Percentiles rank a stretch among this genome's conserved stretches.
phyloP scores from a whole-genome alignment of 1,284 basidiomycete species.

The Pseudozyma pruni region DNA sequence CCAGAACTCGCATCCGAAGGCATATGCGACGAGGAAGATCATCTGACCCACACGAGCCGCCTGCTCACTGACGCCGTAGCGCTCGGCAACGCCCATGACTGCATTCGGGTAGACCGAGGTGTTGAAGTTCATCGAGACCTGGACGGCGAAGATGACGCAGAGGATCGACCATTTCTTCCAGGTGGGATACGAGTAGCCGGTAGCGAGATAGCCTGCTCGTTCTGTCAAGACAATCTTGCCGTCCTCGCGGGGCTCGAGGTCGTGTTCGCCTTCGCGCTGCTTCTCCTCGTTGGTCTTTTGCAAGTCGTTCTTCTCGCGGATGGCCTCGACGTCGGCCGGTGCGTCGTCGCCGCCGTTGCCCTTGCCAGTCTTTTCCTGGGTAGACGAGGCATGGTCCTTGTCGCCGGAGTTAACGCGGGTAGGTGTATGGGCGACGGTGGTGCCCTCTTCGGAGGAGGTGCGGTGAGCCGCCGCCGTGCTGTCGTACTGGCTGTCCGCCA shows the following conservation, averaged over 20 bases:
- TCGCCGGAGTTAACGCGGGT: background rate
- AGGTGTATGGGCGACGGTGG: constrained; percentile 19
- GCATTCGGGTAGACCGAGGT: constrained; percentile 68
- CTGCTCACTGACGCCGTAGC: constrained; percentile 68
- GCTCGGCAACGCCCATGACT: constrained; percentile 51
- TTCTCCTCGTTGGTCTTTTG: constrained; percentile 46
- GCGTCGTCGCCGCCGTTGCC: constrained; percentile 5
- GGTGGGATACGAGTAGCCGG: constrained; percentile 60
- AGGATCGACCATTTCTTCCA: constrained; percentile 69
- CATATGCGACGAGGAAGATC: constrained; percentile 69
- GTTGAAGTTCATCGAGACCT: constrained; percentile 69
- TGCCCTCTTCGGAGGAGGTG: constrained; percentile 30
- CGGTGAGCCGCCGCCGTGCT: constrained; percentile 2
- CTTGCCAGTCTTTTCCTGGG: constrained; percentile 9
- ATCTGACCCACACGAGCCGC: constrained; percentile 69
- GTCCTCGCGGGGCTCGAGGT: constrained; percentile 50
- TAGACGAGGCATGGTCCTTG: constrained; percentile 16
- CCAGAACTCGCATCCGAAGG: constrained; percentile 68
- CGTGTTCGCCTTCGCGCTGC: constrained; percentile 44
- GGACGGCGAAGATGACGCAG: constrained; percentile 68
- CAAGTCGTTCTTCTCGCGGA: constrained; percentile 44
- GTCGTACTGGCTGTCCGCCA: constrained; percentile 17
- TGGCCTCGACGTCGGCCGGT: constrained; percentile 29
- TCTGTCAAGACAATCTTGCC: constrained; percentile 67
- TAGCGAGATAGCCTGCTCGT: constrained; percentile 61